Percentiles rank a stretch among this genome's conserved stretches.
Evolutionary conservation across 2,329 filamentous ascomycete genomes (phyloP).

Genomic region (Helotiales sp.): DNA sequence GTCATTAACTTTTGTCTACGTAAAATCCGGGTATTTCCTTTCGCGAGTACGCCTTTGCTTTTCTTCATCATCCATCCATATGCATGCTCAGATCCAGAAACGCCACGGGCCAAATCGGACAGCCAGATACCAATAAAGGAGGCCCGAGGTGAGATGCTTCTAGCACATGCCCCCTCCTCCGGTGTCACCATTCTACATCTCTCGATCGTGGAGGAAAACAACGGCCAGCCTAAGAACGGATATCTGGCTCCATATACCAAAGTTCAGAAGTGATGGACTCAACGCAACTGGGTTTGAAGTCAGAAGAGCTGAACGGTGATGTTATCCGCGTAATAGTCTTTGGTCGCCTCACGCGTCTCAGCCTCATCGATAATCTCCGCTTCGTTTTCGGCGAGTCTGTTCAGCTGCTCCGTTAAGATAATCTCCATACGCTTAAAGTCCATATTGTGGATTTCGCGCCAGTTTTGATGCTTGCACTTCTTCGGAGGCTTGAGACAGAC

Average conservation of each 20-base stretch:
- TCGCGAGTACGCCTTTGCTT: background rate
- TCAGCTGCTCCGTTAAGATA: constrained; percentile 26
- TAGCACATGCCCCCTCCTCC: background rate
- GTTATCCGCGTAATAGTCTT: constrained; percentile 39
- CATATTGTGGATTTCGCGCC: constrained; percentile 36
- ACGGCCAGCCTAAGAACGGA: no score
- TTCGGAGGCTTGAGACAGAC: constrained; percentile 38
- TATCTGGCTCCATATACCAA: background rate
- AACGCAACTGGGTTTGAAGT: no score
- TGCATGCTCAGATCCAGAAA: background rate
- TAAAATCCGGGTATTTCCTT: constrained; percentile 3
- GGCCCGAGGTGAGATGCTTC: background rate
- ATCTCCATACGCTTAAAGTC: constrained; percentile 26
- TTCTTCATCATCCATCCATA: background rate
- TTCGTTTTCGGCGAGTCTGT: constrained; percentile 28
- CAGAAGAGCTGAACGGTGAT: constrained; percentile 20
- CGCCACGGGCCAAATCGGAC: background rate
- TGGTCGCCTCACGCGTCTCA: constrained; percentile 39
- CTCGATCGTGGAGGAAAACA: background rate
- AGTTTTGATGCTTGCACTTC: constrained; percentile 37
- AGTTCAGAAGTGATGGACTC: background rate
- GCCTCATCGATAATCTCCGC: constrained; percentile 40
- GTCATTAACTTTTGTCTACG: background rate
- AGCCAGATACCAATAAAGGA: background rate
- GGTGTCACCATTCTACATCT: background rate